Conservation (phyloP, 441 rosid genomes). For the Capsella rubella region DNA sequence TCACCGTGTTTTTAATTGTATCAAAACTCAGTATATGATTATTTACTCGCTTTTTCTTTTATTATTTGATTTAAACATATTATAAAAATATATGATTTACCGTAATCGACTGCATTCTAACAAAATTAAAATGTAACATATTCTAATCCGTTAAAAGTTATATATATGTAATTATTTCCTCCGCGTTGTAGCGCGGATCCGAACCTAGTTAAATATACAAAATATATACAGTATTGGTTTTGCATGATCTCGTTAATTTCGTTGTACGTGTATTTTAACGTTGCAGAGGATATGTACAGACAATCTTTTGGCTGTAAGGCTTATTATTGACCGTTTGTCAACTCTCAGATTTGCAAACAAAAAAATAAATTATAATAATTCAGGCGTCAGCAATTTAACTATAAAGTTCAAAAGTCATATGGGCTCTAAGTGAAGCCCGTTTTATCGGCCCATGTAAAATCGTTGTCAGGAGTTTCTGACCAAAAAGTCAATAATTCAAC, state of each 20-base stretch:
- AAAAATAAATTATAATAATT: neutral
- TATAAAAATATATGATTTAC: too few relatives aligned
- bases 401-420: neutral
- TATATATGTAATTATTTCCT: too few relatives aligned
- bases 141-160: too few relatives aligned
- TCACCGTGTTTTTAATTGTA: too few relatives aligned
- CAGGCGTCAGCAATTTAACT: neutral
- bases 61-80: too few relatives aligned
- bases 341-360: neutral
- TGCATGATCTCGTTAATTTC: slow-evolving; percentile 36
- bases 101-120: too few relatives aligned
- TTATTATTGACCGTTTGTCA: slow-evolving; percentile 6
- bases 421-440: slow-evolving; percentile 18
- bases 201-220: neutral
- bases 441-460: neutral
- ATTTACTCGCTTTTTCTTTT: too few relatives aligned
- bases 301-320: neutral
- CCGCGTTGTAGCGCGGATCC: too few relatives aligned
- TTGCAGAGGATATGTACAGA: slow-evolving; percentile 16
- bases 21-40: too few relatives aligned
- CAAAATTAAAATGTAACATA: too few relatives aligned
- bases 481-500: neutral
- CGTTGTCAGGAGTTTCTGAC: neutral
- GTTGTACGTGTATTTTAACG: slow-evolving; percentile 19
- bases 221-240: neutral